phyloP scores from a whole-genome alignment of 176 grass and related monocot genomes.

The Oryza meridionalis region DNA sequence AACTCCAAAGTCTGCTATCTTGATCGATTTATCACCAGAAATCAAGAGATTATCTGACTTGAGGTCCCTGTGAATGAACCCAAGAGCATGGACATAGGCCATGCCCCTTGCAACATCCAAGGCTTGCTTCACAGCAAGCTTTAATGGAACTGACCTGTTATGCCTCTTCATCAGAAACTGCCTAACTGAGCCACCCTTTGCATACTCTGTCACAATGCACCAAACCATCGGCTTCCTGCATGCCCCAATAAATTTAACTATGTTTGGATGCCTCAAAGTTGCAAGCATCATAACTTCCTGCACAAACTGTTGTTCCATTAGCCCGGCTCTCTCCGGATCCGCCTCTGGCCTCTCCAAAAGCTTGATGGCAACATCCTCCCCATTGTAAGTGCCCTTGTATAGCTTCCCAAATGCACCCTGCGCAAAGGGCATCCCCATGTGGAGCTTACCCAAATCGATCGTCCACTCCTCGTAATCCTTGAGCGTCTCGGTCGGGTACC shows the following conservation, averaged over 20 bases:
- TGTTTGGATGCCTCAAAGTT: constrained; percentile 59
- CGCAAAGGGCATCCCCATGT: constrained; percentile 58
- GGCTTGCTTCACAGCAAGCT: constrained; percentile 57
- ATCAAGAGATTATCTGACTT: constrained; percentile 66
- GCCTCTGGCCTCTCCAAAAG: constrained; percentile 60
- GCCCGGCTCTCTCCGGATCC: constrained; percentile 49
- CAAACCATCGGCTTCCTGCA: constrained; percentile 66
- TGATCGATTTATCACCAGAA: constrained; percentile 54
- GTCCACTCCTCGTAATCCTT: constrained; percentile 63
- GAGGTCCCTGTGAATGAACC: constrained; percentile 65
- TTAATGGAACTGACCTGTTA: constrained; percentile 57
- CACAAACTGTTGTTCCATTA: constrained; percentile 70
- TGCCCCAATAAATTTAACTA: constrained; percentile 62
- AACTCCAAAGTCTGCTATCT: constrained; percentile 68
- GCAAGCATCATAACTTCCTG: constrained; percentile 73
- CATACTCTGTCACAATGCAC: constrained; percentile 69
- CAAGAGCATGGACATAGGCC: constrained; percentile 61
- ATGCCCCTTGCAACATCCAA: constrained; percentile 62
- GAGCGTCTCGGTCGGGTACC: constrained; percentile 45
- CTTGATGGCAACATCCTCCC: constrained; percentile 67
- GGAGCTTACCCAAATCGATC: constrained; percentile 56
- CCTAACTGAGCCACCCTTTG: constrained; percentile 64
- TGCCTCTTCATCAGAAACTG: constrained; percentile 63
- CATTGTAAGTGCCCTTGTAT: constrained; percentile 62
- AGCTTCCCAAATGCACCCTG: constrained; percentile 72